A percentile compares a stretch with the other conserved stretches of the same genome.
phyloP scores from a whole-genome alignment of 805 yeast genomes.

The Candida krabiensis region DNA sequence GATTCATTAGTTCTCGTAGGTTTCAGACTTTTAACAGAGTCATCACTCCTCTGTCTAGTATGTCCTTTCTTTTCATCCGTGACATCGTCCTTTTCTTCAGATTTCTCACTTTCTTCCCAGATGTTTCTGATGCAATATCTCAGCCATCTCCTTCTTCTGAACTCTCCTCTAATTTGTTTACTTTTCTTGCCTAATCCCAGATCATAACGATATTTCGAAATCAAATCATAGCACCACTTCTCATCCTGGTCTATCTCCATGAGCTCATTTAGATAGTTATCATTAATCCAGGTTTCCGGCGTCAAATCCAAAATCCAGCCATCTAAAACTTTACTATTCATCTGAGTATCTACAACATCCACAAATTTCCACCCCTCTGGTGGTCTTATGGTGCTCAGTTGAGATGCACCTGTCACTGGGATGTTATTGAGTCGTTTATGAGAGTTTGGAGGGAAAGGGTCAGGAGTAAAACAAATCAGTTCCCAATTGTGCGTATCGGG shows the following conservation, averaged over 20 bases:
- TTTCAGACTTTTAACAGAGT: constrained; percentile 9
- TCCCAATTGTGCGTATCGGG: constrained; percentile 58
- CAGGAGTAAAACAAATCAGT: constrained; percentile 55
- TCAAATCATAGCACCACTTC: constrained; percentile 81
- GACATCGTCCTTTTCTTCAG: constrained; percentile 1
- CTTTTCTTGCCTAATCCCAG: constrained; percentile 18
- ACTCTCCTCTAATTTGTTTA: constrained; percentile 39
- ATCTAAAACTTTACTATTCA: constrained; percentile 19
- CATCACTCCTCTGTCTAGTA: constrained; percentile 11
- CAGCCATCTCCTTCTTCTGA: constrained; percentile 70
- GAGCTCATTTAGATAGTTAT: constrained; percentile 47
- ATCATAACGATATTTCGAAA: constrained; percentile 23
- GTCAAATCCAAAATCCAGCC: constrained; percentile 70
- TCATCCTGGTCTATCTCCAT: constrained; percentile 68
- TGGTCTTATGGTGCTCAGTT: constrained; percentile 46
- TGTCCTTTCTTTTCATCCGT: constrained; percentile 5
- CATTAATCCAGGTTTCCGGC: constrained; percentile 63
- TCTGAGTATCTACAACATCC: constrained; percentile 11
- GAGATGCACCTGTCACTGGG: constrained; percentile 28
- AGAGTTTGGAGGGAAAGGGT: constrained; percentile 53
- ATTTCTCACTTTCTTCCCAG: constrained; percentile 17
- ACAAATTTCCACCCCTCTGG: constrained; percentile 61
- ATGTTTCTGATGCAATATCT: constrained; percentile 39
- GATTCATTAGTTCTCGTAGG: constrained; percentile 12
- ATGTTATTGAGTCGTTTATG: constrained; percentile 34